Evolutionary conservation across 31 red algal species (phyloP).

Genomic region (Endocladia muricata): DNA sequence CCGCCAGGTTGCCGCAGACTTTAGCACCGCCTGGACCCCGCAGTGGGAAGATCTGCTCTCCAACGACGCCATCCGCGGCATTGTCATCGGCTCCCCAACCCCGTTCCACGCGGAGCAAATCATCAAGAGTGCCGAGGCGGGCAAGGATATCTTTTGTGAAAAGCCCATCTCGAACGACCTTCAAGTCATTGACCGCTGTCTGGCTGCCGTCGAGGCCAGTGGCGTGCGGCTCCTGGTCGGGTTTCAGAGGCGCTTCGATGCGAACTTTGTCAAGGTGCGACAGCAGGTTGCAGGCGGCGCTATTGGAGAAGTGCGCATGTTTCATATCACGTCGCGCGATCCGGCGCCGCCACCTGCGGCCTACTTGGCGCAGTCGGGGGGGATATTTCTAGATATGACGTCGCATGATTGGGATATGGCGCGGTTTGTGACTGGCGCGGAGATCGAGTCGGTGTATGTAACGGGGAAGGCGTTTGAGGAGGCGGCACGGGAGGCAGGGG

Average conservation of each 20-base stretch:
- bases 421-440: slow-evolving; percentile 88
- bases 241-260: slow-evolving; percentile 98
- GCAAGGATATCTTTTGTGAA: slow-evolving; percentile 99
- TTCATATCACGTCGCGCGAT: slow-evolving; percentile 93
- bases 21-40: slow-evolving; percentile 59
- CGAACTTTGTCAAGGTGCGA: slow-evolving; percentile 85
- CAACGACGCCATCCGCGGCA: slow-evolving; percentile 74
- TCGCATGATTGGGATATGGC: slow-evolving; percentile 99
- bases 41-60: slow-evolving; percentile 74
- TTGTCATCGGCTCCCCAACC: slow-evolving; percentile 97
- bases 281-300: slow-evolving; percentile 62
- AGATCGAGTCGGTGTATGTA: slow-evolving; percentile 98
- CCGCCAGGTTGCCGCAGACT: slow-evolving; percentile 66
- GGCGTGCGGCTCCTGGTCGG: slow-evolving; percentile 89
- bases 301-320: slow-evolving; percentile 95
- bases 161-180: slow-evolving; percentile 99
- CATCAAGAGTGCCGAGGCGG: slow-evolving; percentile 78
- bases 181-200: slow-evolving; percentile 82
- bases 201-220: slow-evolving; percentile 57
- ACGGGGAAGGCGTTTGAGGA: slow-evolving; percentile 86
- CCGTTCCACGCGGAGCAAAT: slow-evolving; percentile 99
- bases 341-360: slow-evolving; percentile 92
- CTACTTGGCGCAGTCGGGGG: slow-evolving; percentile 91
- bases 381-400: slow-evolving; percentile 97
- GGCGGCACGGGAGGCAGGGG: slow-evolving; percentile 83